Base-by-base conservation (phyloP, 352 stramenopile species). In the Peronospora tabacina region DNA sequence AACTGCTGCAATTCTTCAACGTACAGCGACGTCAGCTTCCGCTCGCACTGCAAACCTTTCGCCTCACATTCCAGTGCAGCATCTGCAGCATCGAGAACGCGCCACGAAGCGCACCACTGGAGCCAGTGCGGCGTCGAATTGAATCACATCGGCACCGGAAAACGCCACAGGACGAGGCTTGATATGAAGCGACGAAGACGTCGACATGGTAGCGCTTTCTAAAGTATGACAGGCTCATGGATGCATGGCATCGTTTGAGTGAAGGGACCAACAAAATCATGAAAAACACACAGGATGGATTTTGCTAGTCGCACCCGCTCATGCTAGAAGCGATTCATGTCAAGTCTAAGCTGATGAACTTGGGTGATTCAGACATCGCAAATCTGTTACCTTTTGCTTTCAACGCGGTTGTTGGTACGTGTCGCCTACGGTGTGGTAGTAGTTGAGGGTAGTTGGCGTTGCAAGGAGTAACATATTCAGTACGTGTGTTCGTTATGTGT, bases 351-450 rank as follows among this genome's bases (percentile, higher is more conserved):
- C 46, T 82, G 16, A 69, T 58, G 10, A 73, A 87, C 24, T 26
- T 82, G 8, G 75, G 70, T 0, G 59, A 74, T 12, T 59, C 73
- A 2, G 45, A 49, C 12, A 44, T 74, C 0, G 11, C 54, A 2
- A 82, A 85, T 44, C 57, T 61, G 4, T 80, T 89, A 36, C 75
- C 77, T 16, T 89, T 86, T 48, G 66, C 67, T 24, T 89, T 89
- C 38, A 73, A 84, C 19, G 66, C 75, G 8, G 58, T 85, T 17
- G 28, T 87, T 10, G 61, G 77, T 89, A 57, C 20, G 59, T 52
- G 32, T 4, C 12, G 4, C 8, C 0, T 20, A 5, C 10, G 20
- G 11, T 2, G 40, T 52, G 36, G 5, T 35, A 28, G 5, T n/a
- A 22, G 3, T 28, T 39, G 33, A 6, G 16, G 52, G 12, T n/a